These are phyloP conservation scores for Gentiana straminea DNA, from an alignment of 257 asterid genomes.

Conservation along the genomic window DNA sequence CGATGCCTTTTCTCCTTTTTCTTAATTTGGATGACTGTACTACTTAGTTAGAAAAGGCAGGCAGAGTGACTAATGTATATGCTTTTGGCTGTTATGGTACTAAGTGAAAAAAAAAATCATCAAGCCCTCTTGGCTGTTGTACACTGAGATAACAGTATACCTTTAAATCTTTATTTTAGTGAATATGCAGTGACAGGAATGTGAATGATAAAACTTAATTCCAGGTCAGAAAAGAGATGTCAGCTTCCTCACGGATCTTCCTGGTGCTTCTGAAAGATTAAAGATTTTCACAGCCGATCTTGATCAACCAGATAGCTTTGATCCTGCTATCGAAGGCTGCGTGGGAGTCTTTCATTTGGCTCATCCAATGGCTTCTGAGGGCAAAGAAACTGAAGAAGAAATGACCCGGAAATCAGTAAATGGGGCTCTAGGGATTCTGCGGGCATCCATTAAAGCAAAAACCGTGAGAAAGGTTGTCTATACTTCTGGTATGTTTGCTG, in stretches of 20 bases:
- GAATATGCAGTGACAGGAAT: no score
- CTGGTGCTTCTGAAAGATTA: conserved; percentile 15
- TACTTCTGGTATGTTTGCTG: conserved; percentile 28
- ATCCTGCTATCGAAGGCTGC: conserved; percentile 17
- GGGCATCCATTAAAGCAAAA: conserved; percentile 33
- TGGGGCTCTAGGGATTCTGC: conserved; percentile 30
- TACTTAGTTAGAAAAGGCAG: no score
- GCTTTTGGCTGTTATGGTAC: no score
- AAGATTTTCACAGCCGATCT: conserved; percentile 13
- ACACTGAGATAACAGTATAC: no score
- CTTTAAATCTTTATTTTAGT: no score
- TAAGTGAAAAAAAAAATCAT: no score
- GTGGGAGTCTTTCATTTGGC: conserved; percentile 27
- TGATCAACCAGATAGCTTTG: conserved; percentile 9
- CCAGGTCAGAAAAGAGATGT: conserved; percentile 6
- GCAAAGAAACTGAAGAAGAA: conserved; percentile 39
- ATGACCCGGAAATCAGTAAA: conserved; percentile 15
- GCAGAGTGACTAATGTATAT: no score
- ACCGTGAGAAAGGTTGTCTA: conserved; percentile 44
- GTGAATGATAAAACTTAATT: no score
- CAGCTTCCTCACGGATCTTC: conserved; percentile 13
- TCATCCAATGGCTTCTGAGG: conserved; percentile 52
- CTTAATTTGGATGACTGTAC: no score
- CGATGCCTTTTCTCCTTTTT: no score
- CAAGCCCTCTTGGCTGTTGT: no score